phyloP scores from a whole-genome alignment of 2,329 filamentous ascomycete genomes.

The Trichoderma aggressivum region DNA sequence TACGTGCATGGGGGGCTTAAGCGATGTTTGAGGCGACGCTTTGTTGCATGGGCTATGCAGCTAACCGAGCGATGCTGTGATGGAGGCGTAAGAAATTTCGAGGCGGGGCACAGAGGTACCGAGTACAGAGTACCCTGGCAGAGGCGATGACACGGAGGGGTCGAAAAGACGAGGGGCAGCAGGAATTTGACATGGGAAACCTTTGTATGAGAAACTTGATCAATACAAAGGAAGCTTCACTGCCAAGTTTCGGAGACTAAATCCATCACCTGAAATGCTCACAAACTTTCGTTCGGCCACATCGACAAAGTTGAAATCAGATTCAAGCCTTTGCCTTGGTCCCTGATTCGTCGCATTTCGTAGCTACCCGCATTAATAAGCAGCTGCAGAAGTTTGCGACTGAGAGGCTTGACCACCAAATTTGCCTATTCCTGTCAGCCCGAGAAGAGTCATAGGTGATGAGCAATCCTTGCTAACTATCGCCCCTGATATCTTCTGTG shows the following conservation, averaged over 20 bases:
- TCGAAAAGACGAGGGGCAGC: conserved; percentile 6
- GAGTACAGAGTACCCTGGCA: neutral
- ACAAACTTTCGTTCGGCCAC: neutral
- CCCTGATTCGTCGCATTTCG: neutral
- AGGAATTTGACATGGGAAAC: neutral
- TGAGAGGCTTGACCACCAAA: neutral
- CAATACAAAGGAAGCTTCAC: neutral
- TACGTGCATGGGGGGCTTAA: conserved; percentile 29
- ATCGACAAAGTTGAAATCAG: neutral
- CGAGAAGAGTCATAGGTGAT: conserved; percentile 13
- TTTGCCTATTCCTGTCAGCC: neutral
- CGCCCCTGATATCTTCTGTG: neutral
- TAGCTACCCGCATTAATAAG: conserved; percentile 11
- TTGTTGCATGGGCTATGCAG: conserved; percentile 30
- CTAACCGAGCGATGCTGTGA: conserved; percentile 25
- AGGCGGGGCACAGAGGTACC: conserved; percentile 27
- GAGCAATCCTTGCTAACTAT: neutral
- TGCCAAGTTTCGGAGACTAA: neutral
- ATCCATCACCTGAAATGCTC: neutral
- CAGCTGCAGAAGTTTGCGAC: neutral
- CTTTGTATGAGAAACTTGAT: neutral
- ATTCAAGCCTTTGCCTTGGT: neutral
- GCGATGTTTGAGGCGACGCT: conserved; percentile 25
- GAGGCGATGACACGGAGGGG: neutral
- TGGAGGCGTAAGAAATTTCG: conserved; percentile 21